A percentile compares a stretch with the other conserved stretches of the same genome.
Evolutionary conservation across 352 stramenopile species (phyloP).

Genomic region (Peronosclerospora sorghi): DNA sequence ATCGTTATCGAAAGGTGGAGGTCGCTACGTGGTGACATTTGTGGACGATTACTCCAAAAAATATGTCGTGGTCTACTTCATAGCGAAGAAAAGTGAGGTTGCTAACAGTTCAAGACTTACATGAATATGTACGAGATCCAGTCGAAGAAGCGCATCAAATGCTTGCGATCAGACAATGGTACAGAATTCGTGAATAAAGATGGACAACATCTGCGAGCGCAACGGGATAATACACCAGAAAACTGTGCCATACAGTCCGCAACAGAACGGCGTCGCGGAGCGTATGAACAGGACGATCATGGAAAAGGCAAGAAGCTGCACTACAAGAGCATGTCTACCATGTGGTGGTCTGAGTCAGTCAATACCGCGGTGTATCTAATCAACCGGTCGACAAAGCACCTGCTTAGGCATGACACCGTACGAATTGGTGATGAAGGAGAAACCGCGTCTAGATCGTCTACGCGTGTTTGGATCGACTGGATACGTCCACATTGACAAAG

Average conservation of each 20-base stretch:
- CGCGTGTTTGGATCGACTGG: conserved; percentile 3
- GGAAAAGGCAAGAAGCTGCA: neutral
- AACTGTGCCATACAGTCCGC: neutral
- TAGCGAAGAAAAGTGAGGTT: neutral
- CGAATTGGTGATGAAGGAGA: neutral
- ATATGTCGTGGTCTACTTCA: neutral
- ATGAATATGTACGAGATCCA: neutral
- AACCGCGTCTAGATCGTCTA: neutral
- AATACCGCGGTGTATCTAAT: neutral
- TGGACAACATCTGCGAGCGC: neutral
- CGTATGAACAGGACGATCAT: neutral
- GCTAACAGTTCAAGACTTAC: conserved; percentile 4
- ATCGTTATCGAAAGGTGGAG: neutral
- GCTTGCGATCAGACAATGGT: conserved; percentile 16
- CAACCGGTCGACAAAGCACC: neutral
- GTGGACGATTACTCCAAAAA: neutral
- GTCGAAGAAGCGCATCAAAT: conserved; percentile 2
- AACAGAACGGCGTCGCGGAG: neutral
- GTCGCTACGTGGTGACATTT: neutral
- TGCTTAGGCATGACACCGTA: neutral
- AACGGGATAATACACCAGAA: conserved; percentile 5
- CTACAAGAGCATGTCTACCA: neutral
- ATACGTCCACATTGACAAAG: conserved; percentile 2
- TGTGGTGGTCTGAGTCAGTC: neutral
- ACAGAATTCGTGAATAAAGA: conserved; percentile 12